Conservation (phyloP, 345 rosid species). For the Corchorus capsularis region DNA sequence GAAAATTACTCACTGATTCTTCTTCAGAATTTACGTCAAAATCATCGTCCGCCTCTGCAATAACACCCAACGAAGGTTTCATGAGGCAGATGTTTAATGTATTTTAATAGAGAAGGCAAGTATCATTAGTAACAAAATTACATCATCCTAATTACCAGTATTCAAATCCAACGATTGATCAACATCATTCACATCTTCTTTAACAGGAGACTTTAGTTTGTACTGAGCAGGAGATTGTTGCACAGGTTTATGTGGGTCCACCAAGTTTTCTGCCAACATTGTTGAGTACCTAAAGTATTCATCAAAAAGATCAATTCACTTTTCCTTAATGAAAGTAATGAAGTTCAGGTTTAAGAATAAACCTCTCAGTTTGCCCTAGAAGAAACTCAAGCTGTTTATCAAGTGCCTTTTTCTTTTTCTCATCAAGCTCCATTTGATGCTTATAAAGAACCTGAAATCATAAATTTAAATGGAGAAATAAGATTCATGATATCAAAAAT, state of each 20-base stretch:
- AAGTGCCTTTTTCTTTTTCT: constrained; percentile 93
- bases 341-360: background rate
- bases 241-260: constrained; percentile 49
- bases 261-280: constrained; percentile 98
- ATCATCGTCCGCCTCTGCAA: constrained; percentile 68
- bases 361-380: constrained; percentile 99
- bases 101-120: constrained; percentile 15
- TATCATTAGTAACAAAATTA: constrained; percentile 14
- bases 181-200: constrained; percentile 34
- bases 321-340: background rate
- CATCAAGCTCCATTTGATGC: constrained; percentile 93
- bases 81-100: constrained; percentile 26
- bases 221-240: constrained; percentile 38
- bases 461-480: constrained; percentile 22
- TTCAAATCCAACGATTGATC: constrained; percentile 36
- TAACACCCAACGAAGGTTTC: constrained; percentile 44
- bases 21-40: constrained; percentile 62
- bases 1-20: constrained; percentile 58
- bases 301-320: constrained; percentile 14
- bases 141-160: constrained; percentile 46
- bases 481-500: constrained; percentile 27
- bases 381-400: constrained; percentile 98
- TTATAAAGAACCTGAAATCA: constrained; percentile 84
- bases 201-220: constrained; percentile 32
- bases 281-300: constrained; percentile 81